Evolutionary conservation across 2,329 filamentous ascomycete genomes (phyloP).

Genomic region (Venturia nashicola): DNA sequence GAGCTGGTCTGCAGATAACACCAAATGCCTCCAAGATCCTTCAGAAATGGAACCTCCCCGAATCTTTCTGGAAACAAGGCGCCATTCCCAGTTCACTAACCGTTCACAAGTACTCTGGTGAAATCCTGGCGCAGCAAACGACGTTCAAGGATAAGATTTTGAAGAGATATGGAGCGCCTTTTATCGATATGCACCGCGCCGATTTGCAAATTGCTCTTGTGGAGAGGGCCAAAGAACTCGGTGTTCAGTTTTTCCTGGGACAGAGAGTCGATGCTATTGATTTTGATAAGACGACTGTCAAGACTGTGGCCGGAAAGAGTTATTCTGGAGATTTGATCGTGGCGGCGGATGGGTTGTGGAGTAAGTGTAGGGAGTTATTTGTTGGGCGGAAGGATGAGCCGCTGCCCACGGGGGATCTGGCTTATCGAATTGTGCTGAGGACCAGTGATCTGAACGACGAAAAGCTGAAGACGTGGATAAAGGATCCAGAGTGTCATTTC

Average conservation of each 20-base stretch:
- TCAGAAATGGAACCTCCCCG: constrained; percentile 3
- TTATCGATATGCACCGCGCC: constrained; percentile 44
- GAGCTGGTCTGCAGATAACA: constrained; percentile 40
- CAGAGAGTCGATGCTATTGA: constrained; percentile 32
- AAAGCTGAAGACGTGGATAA: constrained; percentile 32
- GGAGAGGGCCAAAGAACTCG: constrained; percentile 35
- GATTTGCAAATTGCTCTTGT: constrained; percentile 38
- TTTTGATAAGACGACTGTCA: constrained; percentile 26
- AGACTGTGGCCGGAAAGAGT: constrained; percentile 26
- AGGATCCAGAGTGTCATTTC: constrained; percentile 41
- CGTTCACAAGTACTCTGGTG: constrained; percentile 41
- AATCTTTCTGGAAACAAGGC: constrained; percentile 6
- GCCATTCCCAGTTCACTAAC: constrained; percentile 36
- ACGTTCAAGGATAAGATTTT: constrained; percentile 42
- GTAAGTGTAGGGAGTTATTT: constrained; percentile 32
- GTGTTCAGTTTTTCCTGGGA: constrained; percentile 33
- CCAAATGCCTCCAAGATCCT: constrained; percentile 36
- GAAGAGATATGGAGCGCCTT: constrained; percentile 32
- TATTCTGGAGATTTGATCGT: constrained; percentile 45
- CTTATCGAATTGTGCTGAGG: constrained; percentile 35
- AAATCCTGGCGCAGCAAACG: constrained; percentile 36
- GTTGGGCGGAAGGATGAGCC: constrained; percentile 35
- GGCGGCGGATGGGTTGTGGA: constrained; percentile 49
- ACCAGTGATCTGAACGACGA: constrained; percentile 34
- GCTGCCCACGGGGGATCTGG: constrained; percentile 37